A percentile compares a stretch with the other conserved stretches of the same genome.
Conservation (phyloP, 1,139 yeast species). For the Suzukiozyma palmioleophila region DNA sequence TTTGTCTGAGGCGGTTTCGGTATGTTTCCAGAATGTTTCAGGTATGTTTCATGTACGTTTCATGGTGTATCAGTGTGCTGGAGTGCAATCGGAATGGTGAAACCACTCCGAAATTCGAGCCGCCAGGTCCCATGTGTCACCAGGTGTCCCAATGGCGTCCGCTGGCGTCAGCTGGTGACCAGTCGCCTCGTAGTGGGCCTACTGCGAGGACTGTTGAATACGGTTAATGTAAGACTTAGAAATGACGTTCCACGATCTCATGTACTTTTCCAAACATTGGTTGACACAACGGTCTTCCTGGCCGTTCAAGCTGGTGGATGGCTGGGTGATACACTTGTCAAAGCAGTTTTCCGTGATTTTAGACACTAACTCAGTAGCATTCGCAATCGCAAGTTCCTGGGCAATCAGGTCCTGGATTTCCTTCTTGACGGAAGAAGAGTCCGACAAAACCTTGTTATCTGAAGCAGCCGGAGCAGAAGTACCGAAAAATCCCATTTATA, state of each 20-base stretch:
- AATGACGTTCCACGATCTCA: constrained; percentile 86
- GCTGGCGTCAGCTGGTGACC: too few relatives aligned
- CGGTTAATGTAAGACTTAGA: constrained; percentile 73
- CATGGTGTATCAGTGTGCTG: too few relatives aligned
- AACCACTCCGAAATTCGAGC: too few relatives aligned
- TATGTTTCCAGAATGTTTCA: too few relatives aligned
- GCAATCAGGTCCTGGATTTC: constrained; percentile 69
- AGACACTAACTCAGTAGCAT: constrained; percentile 83
- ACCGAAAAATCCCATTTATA: constrained; percentile 30
- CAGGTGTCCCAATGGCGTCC: too few relatives aligned
- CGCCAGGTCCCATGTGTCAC: too few relatives aligned
- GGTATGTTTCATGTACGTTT: too few relatives aligned
- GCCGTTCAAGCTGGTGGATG: constrained; percentile 36
- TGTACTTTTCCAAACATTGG: constrained; percentile 80
- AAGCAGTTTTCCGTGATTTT: constrained; percentile 88
- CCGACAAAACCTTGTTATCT: constrained; percentile 8
- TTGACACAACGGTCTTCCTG: constrained; percentile 52
- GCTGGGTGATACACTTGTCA: constrained; percentile 63
- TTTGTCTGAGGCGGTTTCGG: too few relatives aligned
- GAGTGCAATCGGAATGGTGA: too few relatives aligned
- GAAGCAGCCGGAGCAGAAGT: constrained; percentile 16
- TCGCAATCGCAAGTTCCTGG: constrained; percentile 82
- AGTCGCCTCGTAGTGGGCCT: too few relatives aligned
- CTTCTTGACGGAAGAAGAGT: constrained; percentile 38
- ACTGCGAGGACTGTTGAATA: constrained; percentile 41